A percentile compares a stretch with the other conserved stretches of the same genome.
These are phyloP conservation scores for Eucalyptus polyanthemos DNA, from an alignment of 345 rosid genomes.

Conservation along the genomic window DNA sequence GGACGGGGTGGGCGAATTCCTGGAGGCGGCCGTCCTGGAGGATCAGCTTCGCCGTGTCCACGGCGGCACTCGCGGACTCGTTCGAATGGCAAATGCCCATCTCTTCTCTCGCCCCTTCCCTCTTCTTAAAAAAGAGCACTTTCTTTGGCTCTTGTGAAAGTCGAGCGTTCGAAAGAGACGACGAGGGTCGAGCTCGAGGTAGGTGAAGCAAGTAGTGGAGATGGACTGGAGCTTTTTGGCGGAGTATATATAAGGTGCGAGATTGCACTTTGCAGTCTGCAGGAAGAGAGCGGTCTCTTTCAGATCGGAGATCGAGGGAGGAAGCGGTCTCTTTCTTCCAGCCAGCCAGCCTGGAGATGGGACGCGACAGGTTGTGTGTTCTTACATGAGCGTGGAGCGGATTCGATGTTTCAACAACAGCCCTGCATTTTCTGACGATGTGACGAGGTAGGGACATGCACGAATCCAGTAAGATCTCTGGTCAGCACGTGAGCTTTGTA, in stretches of 20 bases:
- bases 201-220: neutral
- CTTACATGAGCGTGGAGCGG: neutral
- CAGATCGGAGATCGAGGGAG: neutral
- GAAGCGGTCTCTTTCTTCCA: too few species aligned
- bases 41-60: constrained; percentile 38
- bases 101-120: neutral
- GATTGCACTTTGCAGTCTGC: neutral
- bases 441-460: neutral
- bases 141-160: neutral
- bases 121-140: neutral
- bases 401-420: neutral
- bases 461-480: neutral
- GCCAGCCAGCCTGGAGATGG: neutral
- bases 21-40: constrained; percentile 44
- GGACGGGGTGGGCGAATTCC: constrained; percentile 41
- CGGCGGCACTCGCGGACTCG: neutral
- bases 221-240: neutral
- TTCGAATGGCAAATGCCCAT: constrained; percentile 7
- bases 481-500: neutral
- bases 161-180: neutral
- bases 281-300: neutral
- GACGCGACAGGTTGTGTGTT: neutral
- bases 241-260: neutral
- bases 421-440: neutral
- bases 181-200: neutral